Percentiles rank a stretch among this genome's conserved stretches.
phyloP scores from a whole-genome alignment of 176 grass and related monocot genomes.

The Elymus sibiricus region DNA sequence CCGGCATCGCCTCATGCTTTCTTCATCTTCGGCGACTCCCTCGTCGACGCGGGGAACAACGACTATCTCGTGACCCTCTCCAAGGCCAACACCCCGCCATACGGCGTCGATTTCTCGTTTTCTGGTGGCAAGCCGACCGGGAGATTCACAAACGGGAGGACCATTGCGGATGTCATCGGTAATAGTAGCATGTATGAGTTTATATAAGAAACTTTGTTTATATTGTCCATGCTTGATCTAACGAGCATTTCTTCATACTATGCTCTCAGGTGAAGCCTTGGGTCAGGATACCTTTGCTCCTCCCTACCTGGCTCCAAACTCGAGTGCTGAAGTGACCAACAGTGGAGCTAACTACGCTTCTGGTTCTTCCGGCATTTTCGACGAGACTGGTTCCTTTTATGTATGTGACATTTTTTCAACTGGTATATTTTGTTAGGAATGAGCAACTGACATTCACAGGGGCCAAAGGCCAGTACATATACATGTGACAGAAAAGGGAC shows the following conservation, averaged over 20 bases:
- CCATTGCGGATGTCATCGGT: slow-evolving; percentile 79
- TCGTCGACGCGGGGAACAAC: slow-evolving; percentile 84
- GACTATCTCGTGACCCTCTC: slow-evolving; percentile 86
- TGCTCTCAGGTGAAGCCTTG: slow-evolving; percentile 57
- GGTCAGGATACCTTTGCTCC: slow-evolving; percentile 62
- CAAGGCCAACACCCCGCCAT: slow-evolving; percentile 74
- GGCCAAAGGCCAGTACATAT: too few relatives aligned
- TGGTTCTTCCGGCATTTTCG: slow-evolving; percentile 89
- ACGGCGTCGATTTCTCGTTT: slow-evolving; percentile 70
- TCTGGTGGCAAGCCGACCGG: slow-evolving; percentile 77
- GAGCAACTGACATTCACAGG: too few relatives aligned
- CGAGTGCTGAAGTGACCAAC: slow-evolving; percentile 14
- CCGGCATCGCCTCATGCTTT: slow-evolving; percentile 37
- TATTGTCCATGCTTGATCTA: background rate
- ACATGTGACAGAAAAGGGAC: too few relatives aligned
- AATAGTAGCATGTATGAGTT: background rate
- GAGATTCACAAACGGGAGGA: slow-evolving; percentile 92
- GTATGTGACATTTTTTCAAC: slow-evolving; percentile 21
- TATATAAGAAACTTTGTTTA: background rate
- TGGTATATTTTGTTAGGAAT: too few relatives aligned
- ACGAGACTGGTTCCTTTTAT: slow-evolving; percentile 76
- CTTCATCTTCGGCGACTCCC: slow-evolving; percentile 95
- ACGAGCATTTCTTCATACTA: background rate
- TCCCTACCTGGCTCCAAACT: slow-evolving; percentile 67
- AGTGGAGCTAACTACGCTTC: slow-evolving; percentile 79